phyloP scores from a whole-genome alignment of 129 eudicot species.

The Calendula officinalis region DNA sequence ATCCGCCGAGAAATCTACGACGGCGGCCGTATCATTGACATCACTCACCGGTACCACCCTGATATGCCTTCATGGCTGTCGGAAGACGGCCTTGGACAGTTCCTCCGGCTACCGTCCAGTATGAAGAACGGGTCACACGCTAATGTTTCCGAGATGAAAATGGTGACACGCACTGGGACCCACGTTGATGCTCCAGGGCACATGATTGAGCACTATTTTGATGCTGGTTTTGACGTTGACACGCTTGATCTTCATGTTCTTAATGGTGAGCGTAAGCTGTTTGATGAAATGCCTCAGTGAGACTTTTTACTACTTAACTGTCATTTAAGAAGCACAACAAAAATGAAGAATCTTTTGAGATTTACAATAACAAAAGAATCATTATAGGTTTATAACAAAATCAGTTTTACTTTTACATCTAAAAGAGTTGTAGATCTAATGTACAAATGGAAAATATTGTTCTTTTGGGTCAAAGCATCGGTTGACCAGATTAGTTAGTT shows the following conservation, averaged over 20 bases:
- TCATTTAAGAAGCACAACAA: neutral
- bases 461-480: slow-evolving; percentile 12
- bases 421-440: slow-evolving; percentile 4
- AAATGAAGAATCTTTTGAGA: too few species aligned
- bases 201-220: slow-evolving; percentile 46
- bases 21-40: slow-evolving; percentile 42
- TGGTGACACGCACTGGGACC: slow-evolving; percentile 47
- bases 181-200: slow-evolving; percentile 56
- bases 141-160: slow-evolving; percentile 44
- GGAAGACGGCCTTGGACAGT: slow-evolving; percentile 45
- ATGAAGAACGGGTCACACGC: slow-evolving; percentile 46
- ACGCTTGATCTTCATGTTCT: slow-evolving; percentile 51
- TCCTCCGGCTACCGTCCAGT: slow-evolving; percentile 31
- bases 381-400: neutral
- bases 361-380: neutral
- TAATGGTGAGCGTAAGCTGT: slow-evolving; percentile 37
- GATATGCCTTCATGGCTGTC: slow-evolving; percentile 50
- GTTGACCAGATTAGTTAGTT: neutral
- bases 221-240: slow-evolving; percentile 53
- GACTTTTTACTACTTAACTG: too few species aligned
- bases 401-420: slow-evolving; percentile 4
- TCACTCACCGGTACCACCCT: slow-evolving; percentile 38
- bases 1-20: slow-evolving; percentile 39
- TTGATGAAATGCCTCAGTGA: slow-evolving; percentile 16
- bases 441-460: neutral